Conservation (phyloP, 176 grass and related monocot species). For the Pharus latifolius region DNA sequence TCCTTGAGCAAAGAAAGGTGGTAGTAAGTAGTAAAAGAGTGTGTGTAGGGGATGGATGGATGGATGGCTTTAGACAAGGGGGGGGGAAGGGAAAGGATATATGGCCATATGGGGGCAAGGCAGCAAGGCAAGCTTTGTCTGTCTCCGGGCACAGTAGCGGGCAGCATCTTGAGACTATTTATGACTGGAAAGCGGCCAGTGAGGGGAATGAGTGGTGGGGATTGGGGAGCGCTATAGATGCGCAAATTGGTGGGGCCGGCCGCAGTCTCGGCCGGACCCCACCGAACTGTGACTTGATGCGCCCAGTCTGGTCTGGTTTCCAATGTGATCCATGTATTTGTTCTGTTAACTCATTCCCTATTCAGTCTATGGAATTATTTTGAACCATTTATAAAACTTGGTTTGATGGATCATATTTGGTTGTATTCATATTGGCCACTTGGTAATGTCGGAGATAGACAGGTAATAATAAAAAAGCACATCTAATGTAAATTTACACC, state of each 20-base stretch:
- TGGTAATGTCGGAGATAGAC: too few species aligned
- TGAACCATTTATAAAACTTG: too few species aligned
- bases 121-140: slow-evolving; percentile 1
- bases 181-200: slow-evolving; percentile 14
- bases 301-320: too few species aligned
- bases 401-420: too few species aligned
- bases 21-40: not conserved
- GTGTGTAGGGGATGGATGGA: not conserved
- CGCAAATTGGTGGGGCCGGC: not conserved
- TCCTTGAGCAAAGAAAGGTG: slow-evolving; percentile 38
- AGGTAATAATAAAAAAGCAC: too few species aligned
- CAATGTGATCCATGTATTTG: too few species aligned
- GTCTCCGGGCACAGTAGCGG: not conserved
- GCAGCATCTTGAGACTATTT: slow-evolving; percentile 28
- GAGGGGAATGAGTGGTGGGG: slow-evolving; percentile 28
- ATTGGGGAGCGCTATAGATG: too few species aligned
- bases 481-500: too few species aligned
- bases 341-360: too few species aligned
- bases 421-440: too few species aligned
- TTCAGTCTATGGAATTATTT: too few species aligned
- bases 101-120: not conserved
- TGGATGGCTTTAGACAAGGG: not conserved
- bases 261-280: not conserved
- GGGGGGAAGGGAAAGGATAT: not conserved
- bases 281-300: slow-evolving; percentile 36